Evolutionary conservation across 495 filamentous ascomycete species (phyloP).

Genomic region (Daldinia loculata): DNA sequence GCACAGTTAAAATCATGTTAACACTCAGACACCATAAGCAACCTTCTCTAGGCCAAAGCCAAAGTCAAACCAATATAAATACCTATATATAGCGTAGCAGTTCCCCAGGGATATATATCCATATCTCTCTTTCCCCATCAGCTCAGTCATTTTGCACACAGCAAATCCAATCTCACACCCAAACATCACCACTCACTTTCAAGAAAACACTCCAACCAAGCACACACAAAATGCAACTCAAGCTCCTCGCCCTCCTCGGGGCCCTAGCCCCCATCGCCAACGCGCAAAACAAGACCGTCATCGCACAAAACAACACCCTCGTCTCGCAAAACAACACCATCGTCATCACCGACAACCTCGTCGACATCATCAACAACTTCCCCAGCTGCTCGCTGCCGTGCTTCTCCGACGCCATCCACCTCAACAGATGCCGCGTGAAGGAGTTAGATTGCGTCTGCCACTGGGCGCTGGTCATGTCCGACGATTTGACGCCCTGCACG

Average conservation of each 20-base stretch:
- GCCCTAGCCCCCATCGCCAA: neutral
- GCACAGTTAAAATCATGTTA: neutral
- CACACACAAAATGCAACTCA: neutral
- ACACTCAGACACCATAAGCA: neutral
- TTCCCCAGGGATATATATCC: neutral
- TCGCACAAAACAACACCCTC: neutral
- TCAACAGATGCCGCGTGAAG: neutral
- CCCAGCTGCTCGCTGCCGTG: neutral
- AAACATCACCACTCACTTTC: neutral
- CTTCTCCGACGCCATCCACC: neutral
- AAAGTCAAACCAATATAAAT: neutral
- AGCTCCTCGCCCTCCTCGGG: neutral
- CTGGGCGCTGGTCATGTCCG: too few species aligned
- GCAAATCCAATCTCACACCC: neutral
- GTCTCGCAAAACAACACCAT: neutral
- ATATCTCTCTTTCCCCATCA: neutral
- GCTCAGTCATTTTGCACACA: neutral
- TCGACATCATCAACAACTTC: neutral
- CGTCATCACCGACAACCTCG: neutral
- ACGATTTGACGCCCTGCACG: too few species aligned
- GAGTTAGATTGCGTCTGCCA: neutral
- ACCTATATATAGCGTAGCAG: neutral
- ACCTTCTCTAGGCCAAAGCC: neutral
- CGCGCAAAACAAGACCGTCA: neutral
- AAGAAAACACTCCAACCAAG: neutral